These are phyloP conservation scores for Puya raimondii DNA, from an alignment of 176 grass and related monocot species.

Conservation along the genomic window DNA sequence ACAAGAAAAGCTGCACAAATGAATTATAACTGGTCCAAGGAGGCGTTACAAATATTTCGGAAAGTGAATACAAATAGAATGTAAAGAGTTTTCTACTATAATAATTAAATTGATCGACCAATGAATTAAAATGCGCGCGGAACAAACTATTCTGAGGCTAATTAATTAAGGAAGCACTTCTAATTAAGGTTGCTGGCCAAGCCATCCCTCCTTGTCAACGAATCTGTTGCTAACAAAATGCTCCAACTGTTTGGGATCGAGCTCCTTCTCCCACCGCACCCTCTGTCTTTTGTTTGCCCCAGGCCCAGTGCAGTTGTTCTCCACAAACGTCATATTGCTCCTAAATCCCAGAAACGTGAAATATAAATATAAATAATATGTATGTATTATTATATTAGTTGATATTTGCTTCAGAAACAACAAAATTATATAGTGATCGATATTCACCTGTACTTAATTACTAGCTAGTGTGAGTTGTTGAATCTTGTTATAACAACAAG, in stretches of 20 bases:
- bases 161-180: background rate
- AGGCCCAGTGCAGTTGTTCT: slow-evolving; percentile 24
- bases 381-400: too few relatives aligned
- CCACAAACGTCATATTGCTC: slow-evolving; percentile 23
- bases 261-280: slow-evolving; percentile 36
- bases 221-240: slow-evolving; percentile 30
- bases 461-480: background rate
- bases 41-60: too few relatives aligned
- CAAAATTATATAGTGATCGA: too few relatives aligned
- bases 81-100: too few relatives aligned
- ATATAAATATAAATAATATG: background rate
- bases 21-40: too few relatives aligned
- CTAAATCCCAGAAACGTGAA: slow-evolving; percentile 28
- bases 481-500: background rate
- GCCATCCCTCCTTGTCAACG: slow-evolving; percentile 39
- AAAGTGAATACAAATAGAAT: too few relatives aligned
- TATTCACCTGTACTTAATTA: too few relatives aligned
- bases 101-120: background rate
- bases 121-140: background rate
- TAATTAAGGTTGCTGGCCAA: slow-evolving; percentile 16
- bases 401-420: too few relatives aligned
- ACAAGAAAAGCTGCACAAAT: too few relatives aligned
- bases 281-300: slow-evolving; percentile 18
- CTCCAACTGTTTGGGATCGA: slow-evolving; percentile 16
- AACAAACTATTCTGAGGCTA: background rate